phyloP scores from a whole-genome alignment of 176 grass and related monocot species.

The Puya raimondii region DNA sequence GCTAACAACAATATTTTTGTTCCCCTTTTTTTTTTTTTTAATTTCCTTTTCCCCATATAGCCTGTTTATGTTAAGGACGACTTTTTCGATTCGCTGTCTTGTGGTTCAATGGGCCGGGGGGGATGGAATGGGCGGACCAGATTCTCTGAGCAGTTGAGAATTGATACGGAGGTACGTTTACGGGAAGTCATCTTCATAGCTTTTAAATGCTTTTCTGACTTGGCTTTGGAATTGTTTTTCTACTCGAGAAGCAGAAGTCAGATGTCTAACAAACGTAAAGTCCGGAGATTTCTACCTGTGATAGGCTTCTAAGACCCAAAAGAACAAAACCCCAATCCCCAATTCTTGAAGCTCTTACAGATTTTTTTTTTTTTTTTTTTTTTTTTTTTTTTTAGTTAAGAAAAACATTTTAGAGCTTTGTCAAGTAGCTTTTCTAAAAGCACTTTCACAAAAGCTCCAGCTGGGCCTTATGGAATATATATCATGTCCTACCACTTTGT shows the following conservation, averaged over 20 bases:
- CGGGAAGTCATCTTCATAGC: neutral
- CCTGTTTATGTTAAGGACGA: slow-evolving; percentile 88
- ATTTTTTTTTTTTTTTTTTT: neutral
- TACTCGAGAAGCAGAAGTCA: too few species aligned
- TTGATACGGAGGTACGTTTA: slow-evolving; percentile 67
- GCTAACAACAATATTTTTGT: neutral
- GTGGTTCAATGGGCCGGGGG: slow-evolving; percentile 61
- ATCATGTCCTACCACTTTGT: neutral
- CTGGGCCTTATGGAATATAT: neutral
- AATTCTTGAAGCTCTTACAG: neutral
- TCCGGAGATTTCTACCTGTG: too few species aligned
- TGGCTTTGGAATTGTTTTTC: too few species aligned
- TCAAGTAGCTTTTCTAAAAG: too few species aligned
- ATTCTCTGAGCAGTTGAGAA: slow-evolving; percentile 78
- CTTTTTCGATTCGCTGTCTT: slow-evolving; percentile 93
- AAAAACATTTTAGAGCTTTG: too few species aligned
- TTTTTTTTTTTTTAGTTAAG: neutral
- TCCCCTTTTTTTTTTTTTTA: slow-evolving; percentile 5
- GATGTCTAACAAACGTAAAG: too few species aligned
- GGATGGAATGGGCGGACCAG: slow-evolving; percentile 56
- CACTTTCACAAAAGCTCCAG: too few species aligned
- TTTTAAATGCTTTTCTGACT: too few species aligned
- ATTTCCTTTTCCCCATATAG: slow-evolving; percentile 27
- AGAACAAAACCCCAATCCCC: too few species aligned
- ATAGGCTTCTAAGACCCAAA: too few species aligned